Evolutionary conservation across 2,329 filamentous ascomycete genomes (phyloP).

Genomic region (Scedosporium minutisporum): DNA sequence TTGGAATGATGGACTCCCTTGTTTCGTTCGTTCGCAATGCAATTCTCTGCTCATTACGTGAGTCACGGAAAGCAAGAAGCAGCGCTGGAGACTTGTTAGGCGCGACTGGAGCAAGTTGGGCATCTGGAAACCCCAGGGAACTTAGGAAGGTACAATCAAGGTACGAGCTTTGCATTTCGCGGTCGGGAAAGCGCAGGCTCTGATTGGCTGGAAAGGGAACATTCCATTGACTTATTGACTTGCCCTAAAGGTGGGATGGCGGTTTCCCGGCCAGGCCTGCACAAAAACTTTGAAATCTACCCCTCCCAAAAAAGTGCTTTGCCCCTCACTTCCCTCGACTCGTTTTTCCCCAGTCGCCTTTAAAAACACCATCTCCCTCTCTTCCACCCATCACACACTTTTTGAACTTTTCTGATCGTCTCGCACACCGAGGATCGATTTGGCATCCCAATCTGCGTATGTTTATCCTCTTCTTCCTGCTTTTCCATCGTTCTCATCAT

Average conservation of each 20-base stretch:
- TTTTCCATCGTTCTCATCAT: not conserved
- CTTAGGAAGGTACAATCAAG: conserved; percentile 1
- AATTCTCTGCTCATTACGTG: not conserved
- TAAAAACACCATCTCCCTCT: conserved; percentile 6
- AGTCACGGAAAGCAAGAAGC: not conserved
- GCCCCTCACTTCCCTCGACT: conserved; percentile 5
- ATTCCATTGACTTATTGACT: not conserved
- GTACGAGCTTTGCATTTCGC: not conserved
- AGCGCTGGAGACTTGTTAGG: conserved; percentile 1
- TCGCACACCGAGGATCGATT: conserved; percentile 8
- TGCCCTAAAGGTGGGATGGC: conserved; percentile 8
- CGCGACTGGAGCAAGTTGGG: conserved; percentile 2
- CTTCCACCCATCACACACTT: conserved; percentile 4
- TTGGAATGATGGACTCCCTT: not conserved
- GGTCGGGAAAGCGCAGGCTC: not conserved
- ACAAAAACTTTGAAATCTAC: conserved; percentile 9
- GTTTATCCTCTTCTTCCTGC: not conserved
- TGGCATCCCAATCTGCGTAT: conserved; percentile 8
- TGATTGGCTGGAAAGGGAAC: not conserved
- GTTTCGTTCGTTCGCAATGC: not conserved
- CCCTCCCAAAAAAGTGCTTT: conserved; percentile 7
- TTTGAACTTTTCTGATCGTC: conserved; percentile 6
- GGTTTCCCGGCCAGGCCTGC: conserved; percentile 7
- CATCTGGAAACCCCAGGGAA: not conserved
- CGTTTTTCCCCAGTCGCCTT: conserved; percentile 3